Conservation (phyloP, 108 stramenopile species). For the Nitzschia putrida region DNA sequence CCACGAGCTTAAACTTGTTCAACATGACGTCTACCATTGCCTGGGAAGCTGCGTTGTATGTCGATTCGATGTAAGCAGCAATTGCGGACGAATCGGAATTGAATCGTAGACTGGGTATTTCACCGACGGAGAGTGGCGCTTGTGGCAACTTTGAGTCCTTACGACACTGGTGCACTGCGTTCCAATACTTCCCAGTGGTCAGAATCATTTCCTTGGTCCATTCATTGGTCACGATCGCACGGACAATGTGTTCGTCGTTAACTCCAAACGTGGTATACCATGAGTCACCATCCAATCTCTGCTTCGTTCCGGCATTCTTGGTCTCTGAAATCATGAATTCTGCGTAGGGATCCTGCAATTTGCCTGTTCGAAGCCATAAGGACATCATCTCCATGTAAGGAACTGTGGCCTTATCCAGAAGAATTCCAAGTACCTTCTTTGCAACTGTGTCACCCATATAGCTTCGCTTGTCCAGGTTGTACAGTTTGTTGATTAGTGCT, state of each 20-base stretch:
- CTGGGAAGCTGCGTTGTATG: conserved; percentile 73
- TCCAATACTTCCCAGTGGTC: conserved; percentile 92
- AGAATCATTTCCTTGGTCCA: conserved; percentile 56
- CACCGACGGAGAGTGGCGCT: not conserved
- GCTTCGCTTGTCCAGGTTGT: conserved; percentile 33
- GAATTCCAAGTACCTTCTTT: conserved; percentile 50
- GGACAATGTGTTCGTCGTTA: conserved; percentile 55
- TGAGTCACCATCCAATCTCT: conserved; percentile 41
- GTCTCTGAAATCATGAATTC: conserved; percentile 89
- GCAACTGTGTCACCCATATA: conserved; percentile 71
- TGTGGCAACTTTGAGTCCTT: conserved; percentile 10
- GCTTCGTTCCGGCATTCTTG: not conserved
- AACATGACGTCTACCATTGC: conserved; percentile 69
- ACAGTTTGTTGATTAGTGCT: conserved; percentile 70
- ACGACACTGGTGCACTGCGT: conserved; percentile 78
- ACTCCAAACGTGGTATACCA: conserved; percentile 59
- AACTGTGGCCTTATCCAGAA: conserved; percentile 67
- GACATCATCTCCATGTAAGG: conserved; percentile 88
- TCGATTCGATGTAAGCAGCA: conserved; percentile 59
- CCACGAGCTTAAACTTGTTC: conserved; percentile 56
- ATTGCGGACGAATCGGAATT: conserved; percentile 50
- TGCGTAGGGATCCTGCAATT: conserved; percentile 80
- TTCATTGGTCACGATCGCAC: conserved; percentile 28
- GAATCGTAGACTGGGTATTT: conserved; percentile 29
- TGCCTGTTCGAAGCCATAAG: conserved; percentile 81